These are phyloP conservation scores for Dactylellina leptospora DNA, from an alignment of 2,329 filamentous ascomycete genomes.

Conservation along the genomic window DNA sequence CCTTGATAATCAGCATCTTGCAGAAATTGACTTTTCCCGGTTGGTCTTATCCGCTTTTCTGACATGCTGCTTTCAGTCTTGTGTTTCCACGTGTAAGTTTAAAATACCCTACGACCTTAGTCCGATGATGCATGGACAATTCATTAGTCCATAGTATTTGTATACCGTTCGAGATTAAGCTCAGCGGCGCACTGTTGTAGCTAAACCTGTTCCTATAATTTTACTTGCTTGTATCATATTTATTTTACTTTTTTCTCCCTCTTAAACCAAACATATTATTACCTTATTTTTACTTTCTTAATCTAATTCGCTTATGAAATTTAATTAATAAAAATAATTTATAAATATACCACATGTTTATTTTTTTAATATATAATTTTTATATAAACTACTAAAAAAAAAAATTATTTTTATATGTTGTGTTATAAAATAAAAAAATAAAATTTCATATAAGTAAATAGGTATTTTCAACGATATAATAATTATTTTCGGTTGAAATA, in stretches of 20 bases:
- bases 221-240: background rate
- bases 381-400: slow-evolving; percentile 4
- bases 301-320: background rate
- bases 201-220: background rate
- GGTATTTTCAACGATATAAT: background rate
- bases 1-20: too few relatives aligned
- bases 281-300: background rate
- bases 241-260: background rate
- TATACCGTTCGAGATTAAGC: slow-evolving; percentile 55
- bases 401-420: slow-evolving; percentile 8
- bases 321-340: background rate
- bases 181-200: background rate
- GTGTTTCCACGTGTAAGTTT: too few relatives aligned
- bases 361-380: slow-evolving; percentile 18
- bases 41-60: too few relatives aligned
- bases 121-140: too few relatives aligned
- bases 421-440: background rate
- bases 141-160: too few relatives aligned
- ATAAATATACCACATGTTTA: slow-evolving; percentile 18
- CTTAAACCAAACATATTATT: background rate
- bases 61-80: too few relatives aligned
- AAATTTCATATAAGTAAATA: background rate
- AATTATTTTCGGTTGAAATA: slow-evolving; percentile 31
- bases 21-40: too few relatives aligned
- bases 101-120: too few relatives aligned